Base-by-base conservation (phyloP, 176 grass and related monocot species). In the Raddia distichophylla region DNA sequence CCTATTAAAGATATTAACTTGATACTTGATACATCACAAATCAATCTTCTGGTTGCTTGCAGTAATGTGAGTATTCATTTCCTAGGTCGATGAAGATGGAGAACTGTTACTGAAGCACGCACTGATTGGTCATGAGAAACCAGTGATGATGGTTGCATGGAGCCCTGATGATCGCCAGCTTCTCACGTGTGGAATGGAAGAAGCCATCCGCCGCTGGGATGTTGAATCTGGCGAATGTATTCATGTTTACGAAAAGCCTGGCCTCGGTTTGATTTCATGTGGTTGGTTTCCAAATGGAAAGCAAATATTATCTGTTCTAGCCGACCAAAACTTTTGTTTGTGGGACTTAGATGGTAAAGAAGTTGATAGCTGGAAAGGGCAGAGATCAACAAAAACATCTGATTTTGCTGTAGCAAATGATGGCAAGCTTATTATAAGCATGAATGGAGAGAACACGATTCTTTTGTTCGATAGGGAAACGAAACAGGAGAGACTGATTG, bases 111-210 rank as follows among this genome's bases (percentile, higher is more conserved):
- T 67, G 42, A 94, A 94, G 78, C 92, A 98, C 79, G 84, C 71
- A 68, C 77, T 98, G 86, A 84, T 16, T 50, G 95, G 95, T 51
- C 95, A 98, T 78, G 62, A 78, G 67, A 84, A 67, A 52, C 52
- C 92, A 45, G 95, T 98, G 70, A 63, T 94, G 62, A 91, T 88
- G 88, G 88, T 93, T 73, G 85, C 95, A 45, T 98, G 92, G 92
- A 93, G 88, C 65, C 86, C 95, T 79, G 90, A 94, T 85, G 95
- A 98, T 83, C 40, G 62, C 32, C 95, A 89, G 75, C 90, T 98
- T 64, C 83, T 98, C 76, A 98, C 95, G 34, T 98, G 95, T 84
- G 95, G 92, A 76, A 54, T 87, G 84, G 95, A 98, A 85, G 95
- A 98, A 80, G 70, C 34, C 66, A 81, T 94, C 73, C 86, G 88